phyloP scores from a whole-genome alignment of 108 stramenopile genomes.

The Pseudonitzschia multiseries region DNA sequence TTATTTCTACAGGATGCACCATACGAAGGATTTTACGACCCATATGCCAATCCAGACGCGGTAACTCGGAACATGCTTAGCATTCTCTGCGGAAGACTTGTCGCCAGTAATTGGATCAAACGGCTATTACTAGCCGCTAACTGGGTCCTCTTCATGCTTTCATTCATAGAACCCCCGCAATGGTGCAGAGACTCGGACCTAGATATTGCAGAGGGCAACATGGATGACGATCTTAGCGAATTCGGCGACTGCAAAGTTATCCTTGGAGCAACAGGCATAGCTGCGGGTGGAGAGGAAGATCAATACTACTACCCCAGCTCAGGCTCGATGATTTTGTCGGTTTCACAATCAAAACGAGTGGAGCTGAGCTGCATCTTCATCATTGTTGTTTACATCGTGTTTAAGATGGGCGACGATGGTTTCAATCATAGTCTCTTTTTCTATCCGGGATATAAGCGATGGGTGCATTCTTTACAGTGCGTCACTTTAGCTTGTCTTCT shows the following conservation, averaged over 20 bases:
- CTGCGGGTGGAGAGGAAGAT: constrained; percentile 26
- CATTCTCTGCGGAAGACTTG: constrained; percentile 45
- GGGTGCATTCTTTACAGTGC: constrained; percentile 15
- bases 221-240: constrained; percentile 9
- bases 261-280: constrained; percentile 23
- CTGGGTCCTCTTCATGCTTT: constrained; percentile 55
- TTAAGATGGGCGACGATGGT: constrained; percentile 59
- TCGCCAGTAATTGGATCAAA: constrained; percentile 27
- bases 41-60: constrained; percentile 37
- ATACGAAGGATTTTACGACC: constrained; percentile 56
- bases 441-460: constrained; percentile 23
- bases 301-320: constrained; percentile 66
- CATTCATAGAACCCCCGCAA: constrained; percentile 70
- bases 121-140: constrained; percentile 22
- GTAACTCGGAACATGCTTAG: constrained; percentile 26
- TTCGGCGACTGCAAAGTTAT: constrained; percentile 42
- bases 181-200: constrained; percentile 62
- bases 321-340: constrained; percentile 44
- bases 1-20: constrained; percentile 25
- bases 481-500: neutral
- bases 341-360: constrained; percentile 34
- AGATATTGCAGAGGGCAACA: constrained; percentile 6
- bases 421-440: constrained; percentile 47
- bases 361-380: constrained; percentile 50
- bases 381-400: constrained; percentile 33